A percentile compares a stretch with the other conserved stretches of the same genome.
Conservation (phyloP, 768 basidiomycete genomes). For the Lentinula lateritia region DNA sequence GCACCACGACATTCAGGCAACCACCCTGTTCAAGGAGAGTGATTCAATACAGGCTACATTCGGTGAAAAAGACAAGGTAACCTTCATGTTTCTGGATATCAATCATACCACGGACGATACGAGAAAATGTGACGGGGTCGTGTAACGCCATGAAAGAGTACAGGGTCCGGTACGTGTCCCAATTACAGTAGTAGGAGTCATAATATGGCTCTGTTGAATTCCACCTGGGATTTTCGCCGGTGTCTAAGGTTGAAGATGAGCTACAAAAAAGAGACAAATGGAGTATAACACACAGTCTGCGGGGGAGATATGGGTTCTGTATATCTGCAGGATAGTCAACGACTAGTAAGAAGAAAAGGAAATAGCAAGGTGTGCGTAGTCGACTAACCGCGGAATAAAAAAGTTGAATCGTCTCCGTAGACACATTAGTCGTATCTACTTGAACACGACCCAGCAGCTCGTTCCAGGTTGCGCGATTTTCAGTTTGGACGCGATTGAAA, state of each 20-base stretch:
- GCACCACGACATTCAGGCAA: constrained; percentile 57
- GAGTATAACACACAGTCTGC: constrained; percentile 48
- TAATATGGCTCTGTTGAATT: constrained; percentile 60
- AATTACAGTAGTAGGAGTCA: constrained; percentile 67
- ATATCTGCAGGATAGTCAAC: constrained; percentile 29
- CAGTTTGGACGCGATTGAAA: constrained; percentile 40
- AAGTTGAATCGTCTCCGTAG: constrained; percentile 39
- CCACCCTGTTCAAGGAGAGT: constrained; percentile 39
- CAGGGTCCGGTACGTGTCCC: constrained; percentile 62
- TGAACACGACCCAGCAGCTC: constrained; percentile 50
- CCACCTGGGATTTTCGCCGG: constrained; percentile 64
- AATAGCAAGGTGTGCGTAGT: background rate
- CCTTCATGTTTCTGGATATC: constrained; percentile 66
- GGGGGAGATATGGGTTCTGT: constrained; percentile 57
- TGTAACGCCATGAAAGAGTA: constrained; percentile 62
- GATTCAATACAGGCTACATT: background rate
- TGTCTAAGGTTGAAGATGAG: constrained; percentile 30
- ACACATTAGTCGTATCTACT: constrained; percentile 43
- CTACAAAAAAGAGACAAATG: background rate
- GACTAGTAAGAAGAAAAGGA: background rate
- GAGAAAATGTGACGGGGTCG: constrained; percentile 52
- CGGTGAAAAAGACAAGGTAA: constrained; percentile 8
- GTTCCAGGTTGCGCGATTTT: constrained; percentile 47
- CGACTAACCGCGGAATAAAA: constrained; percentile 53
- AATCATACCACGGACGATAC: constrained; percentile 60